Base-by-base conservation (phyloP, 805 yeast species). In the Lipomyces sp. region DNA sequence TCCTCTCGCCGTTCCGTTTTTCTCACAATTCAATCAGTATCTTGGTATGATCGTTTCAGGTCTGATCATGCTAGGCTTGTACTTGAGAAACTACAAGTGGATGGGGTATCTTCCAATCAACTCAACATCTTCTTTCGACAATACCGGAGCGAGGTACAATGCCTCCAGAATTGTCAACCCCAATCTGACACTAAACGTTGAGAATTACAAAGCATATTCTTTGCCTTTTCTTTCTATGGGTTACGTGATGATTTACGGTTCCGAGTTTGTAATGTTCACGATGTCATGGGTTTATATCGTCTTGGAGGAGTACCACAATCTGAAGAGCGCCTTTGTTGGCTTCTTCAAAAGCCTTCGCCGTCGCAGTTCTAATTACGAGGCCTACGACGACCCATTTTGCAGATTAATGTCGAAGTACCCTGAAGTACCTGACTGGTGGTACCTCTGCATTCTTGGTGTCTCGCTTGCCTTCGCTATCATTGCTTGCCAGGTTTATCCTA, bases 341-440 rank as follows among this genome's bases (percentile, higher is more conserved):
- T 57, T 67, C 42, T 58, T 30, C 37, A 50, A 29, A n/a, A 83
- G 73, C 73, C 76, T 64, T 74, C 74, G 18, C 7, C 11, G 54
- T 24, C 57, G 64, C 18, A 51, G 32, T 24, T 58, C 63, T 2
- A 62, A 56, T 55, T 67, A 34, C 35, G 57, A 61, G 8, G 48
- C 56, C 18, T 62, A 64, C 53, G 63, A 67, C 53, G 70, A 67
- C 37, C 53, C 68, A 18, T 50, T 61, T 2, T 61, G 80, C 78
- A 80, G 88, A 66, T 80, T 87, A 65, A 87, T 87, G 88, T 74
- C 77, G 50, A 73, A 77, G 37, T 88, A 89, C 74, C 80, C 80
- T 4, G 89, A 86, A 69, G 88, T 85, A 34, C 91, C 90, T 3
- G 84, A 83, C 58, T 84, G 87, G 86, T 85, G 90, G 88, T 88